Conservation (phyloP, 2,329 filamentous ascomycete genomes). For the Arthroderma uncinatum region DNA sequence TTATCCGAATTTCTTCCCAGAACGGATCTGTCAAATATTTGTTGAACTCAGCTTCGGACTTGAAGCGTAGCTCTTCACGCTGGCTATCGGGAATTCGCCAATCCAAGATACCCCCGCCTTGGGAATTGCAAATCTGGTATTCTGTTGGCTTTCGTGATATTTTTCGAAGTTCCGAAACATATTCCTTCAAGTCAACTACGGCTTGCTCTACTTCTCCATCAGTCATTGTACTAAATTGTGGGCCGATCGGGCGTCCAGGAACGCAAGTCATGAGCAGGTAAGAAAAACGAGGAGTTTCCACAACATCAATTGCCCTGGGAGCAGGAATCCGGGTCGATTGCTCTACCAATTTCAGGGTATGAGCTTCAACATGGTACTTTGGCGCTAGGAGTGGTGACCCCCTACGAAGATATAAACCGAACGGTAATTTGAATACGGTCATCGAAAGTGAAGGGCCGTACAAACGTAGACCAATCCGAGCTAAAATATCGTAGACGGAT, state of each 20-base stretch:
- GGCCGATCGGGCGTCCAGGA: conserved; percentile 13
- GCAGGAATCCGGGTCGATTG: conserved; percentile 10
- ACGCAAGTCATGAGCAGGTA: conserved; percentile 16
- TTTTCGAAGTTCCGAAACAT: conserved; percentile 10
- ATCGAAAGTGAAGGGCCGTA: conserved; percentile 13
- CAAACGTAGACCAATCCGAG: conserved; percentile 6
- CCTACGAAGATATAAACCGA: conserved; percentile 14
- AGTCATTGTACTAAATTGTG: conserved; percentile 10
- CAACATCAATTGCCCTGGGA: conserved; percentile 12
- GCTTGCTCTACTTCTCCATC: conserved; percentile 12
- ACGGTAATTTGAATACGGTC: conserved; percentile 13
- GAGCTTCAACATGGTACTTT: conserved; percentile 10
- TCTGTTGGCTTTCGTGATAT: conserved; percentile 1
- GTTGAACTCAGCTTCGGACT: conserved; percentile 13
- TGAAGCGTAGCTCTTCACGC: conserved; percentile 12
- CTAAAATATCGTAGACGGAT: conserved; percentile 8
- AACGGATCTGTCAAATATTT: conserved; percentile 13
- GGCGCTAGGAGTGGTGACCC: conserved; percentile 4
- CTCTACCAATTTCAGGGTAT: conserved; percentile 12
- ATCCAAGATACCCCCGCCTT: conserved; percentile 12
- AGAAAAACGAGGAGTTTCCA: conserved; percentile 4
- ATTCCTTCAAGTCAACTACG: conserved; percentile 11
- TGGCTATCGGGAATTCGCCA: conserved; percentile 14
- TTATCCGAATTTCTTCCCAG: conserved; percentile 8
- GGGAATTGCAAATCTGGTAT: conserved; percentile 13